Base-by-base conservation (phyloP, 148 eudicot species). In the Rhododendron simsii region DNA sequence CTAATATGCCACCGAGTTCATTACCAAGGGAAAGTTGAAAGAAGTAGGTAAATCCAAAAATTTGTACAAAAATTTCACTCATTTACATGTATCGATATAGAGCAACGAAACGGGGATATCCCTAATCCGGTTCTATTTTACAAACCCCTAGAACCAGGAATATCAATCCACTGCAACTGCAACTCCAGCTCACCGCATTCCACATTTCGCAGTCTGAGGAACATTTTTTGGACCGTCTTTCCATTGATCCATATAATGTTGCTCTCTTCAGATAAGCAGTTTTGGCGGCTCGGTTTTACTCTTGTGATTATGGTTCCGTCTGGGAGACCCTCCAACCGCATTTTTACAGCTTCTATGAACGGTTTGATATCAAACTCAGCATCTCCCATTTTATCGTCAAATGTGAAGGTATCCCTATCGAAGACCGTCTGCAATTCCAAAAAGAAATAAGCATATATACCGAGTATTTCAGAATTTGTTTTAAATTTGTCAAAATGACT, bases 361-460 rank as follows among this genome's bases (percentile, higher is more conserved):
- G 63, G 79, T 45, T 74, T 81, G 2, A 86, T 44, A 20, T 86
- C 88, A 23, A 86, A 74, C 48, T 86, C 88, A 41, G 88, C 85
- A 1, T 86, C 88, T 74, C 88, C 88, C 88, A 86, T 86, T 44
- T 82, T 86, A 48, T 86, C 88, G 12, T 86, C 88, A 11, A 74
- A 50, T 11, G 74, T n/a, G 81, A 86, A 82, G 5, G 61, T 53
- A 65, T 86, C 88, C 47, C 45, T 82, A 33, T 86, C 88, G 28
- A 48, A 86, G 2, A 86, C 88, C 7, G 30, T 18, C 88, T 86
- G 85, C 69, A 82, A 12, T 28, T 28, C 28, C 59, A 55, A 55
- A 5, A 55, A 55, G 21, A 55, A 55, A 55, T 55, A 1, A 55
- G 21, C 20, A 55, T 3, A 16, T 16, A 13, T 13, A 53, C 4